Evolutionary conservation across 177 flowering plant species (phyloP).

Genomic region (Vitis hybrid): DNA sequence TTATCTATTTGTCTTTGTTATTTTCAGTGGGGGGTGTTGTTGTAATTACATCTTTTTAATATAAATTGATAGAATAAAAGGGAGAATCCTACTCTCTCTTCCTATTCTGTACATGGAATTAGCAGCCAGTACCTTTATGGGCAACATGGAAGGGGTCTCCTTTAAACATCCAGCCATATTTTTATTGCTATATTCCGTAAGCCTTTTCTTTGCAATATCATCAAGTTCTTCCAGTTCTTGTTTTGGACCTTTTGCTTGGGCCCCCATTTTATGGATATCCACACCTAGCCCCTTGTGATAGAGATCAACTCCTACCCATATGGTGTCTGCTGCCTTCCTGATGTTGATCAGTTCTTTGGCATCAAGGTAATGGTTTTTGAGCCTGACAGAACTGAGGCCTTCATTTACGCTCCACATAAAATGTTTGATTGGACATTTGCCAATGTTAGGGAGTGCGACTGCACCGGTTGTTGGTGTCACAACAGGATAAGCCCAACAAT

Average conservation of each 20-base stretch:
- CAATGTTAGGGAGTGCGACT: slow-evolving; percentile 44
- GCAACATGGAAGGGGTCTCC: slow-evolving; percentile 38
- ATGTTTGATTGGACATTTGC: slow-evolving; percentile 17
- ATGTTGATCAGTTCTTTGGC: slow-evolving; percentile 16
- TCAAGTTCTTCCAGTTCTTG: slow-evolving; percentile 38
- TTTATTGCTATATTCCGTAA: slow-evolving; percentile 18
- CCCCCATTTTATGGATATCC: slow-evolving; percentile 41
- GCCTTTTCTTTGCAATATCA: slow-evolving; percentile 25
- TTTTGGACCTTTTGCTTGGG: slow-evolving; percentile 26
- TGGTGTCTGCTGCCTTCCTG: slow-evolving; percentile 48
- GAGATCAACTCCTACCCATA: slow-evolving; percentile 57
- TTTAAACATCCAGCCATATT: slow-evolving; percentile 12
- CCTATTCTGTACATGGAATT: slow-evolving; percentile 54
- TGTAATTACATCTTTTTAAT: too few species aligned
- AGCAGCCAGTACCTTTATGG: slow-evolving; percentile 49
- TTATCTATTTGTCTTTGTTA: too few species aligned
- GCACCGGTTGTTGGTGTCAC: slow-evolving; percentile 60
- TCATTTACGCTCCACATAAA: slow-evolving; percentile 36
- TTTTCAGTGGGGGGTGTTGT: too few species aligned
- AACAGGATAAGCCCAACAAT: slow-evolving; percentile 67
- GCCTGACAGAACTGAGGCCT: slow-evolving; percentile 40
- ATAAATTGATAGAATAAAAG: too few species aligned
- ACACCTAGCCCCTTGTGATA: slow-evolving; percentile 47
- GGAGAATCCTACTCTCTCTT: too few species aligned
- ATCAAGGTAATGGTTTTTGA: slow-evolving; percentile 39